Conservation (phyloP, 495 filamentous ascomycete species). For the Aspergillus affinis region DNA sequence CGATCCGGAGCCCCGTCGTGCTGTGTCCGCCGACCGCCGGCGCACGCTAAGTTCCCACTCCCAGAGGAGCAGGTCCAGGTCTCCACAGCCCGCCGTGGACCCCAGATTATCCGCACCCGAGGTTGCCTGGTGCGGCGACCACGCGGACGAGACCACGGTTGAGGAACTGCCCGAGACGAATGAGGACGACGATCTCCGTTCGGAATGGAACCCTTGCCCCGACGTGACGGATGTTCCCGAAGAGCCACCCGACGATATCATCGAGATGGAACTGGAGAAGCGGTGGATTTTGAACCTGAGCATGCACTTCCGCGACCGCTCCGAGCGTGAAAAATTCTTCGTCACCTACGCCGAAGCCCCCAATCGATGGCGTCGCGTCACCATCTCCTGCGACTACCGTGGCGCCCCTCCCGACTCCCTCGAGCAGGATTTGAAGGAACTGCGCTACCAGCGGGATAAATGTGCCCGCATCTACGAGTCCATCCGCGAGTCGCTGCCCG, state of each 20-base stretch:
- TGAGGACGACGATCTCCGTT: slow-evolving; percentile 25
- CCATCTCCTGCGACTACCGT: slow-evolving; percentile 92
- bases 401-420: slow-evolving; percentile 76
- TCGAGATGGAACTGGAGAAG: slow-evolving; percentile 79
- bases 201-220: slow-evolving; percentile 30
- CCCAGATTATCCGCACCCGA: slow-evolving; percentile 49
- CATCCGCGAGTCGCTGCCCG: slow-evolving; percentile 84
- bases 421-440: slow-evolving; percentile 74
- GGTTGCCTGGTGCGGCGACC: slow-evolving; percentile 42
- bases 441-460: slow-evolving; percentile 89
- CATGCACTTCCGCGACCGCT: slow-evolving; percentile 97
- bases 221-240: slow-evolving; percentile 33
- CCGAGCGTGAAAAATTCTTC: slow-evolving; percentile 96
- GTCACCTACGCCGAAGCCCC: slow-evolving; percentile 85
- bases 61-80: slow-evolving; percentile 40
- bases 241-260: slow-evolving; percentile 47
- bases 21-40: slow-evolving; percentile 71
- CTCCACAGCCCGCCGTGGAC: slow-evolving; percentile 42
- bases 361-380: slow-evolving; percentile 81
- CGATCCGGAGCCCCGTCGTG: slow-evolving; percentile 66
- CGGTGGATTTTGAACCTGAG: slow-evolving; percentile 97
- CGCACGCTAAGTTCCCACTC: slow-evolving; percentile 44
- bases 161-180: slow-evolving; percentile 30
- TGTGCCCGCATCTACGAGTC: slow-evolving; percentile 94
- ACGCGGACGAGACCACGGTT: slow-evolving; percentile 35